Evolutionary conservation across 805 yeast species (phyloP).

Genomic region (Candida sakaeoensis): DNA sequence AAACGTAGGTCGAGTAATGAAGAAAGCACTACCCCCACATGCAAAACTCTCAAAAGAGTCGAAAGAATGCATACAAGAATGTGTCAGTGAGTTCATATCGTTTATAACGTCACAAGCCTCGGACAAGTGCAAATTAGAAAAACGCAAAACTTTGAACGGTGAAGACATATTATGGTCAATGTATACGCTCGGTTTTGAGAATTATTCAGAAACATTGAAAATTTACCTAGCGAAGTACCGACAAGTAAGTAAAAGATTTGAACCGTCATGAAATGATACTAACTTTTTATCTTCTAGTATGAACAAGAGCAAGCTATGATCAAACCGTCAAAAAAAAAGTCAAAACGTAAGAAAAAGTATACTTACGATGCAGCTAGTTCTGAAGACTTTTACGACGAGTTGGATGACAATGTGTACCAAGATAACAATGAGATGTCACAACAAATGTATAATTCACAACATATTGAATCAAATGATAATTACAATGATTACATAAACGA

Average conservation of each 20-base stretch:
- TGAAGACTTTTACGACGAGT: constrained; percentile 9
- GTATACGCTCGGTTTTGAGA: constrained; percentile 71
- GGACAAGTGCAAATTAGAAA: constrained; percentile 67
- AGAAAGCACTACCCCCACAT: constrained; percentile 63
- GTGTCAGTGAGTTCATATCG: constrained; percentile 78
- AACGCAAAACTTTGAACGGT: constrained; percentile 73
- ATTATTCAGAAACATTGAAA: constrained; percentile 72
- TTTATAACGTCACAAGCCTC: constrained; percentile 79
- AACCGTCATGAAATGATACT: constrained; percentile 6
- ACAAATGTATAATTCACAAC: background rate
- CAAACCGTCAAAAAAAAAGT: constrained; percentile 12
- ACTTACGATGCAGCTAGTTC: constrained; percentile 1
- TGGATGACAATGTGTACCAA: background rate
- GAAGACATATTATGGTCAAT: constrained; percentile 71
- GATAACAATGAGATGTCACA: background rate
- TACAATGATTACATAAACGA: constrained; percentile 6
- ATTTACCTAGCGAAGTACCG: constrained; percentile 47
- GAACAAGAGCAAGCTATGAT: constrained; percentile 16
- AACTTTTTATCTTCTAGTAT: constrained; percentile 11
- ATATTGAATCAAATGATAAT: background rate
- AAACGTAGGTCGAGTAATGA: constrained; percentile 69
- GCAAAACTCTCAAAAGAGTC: constrained; percentile 80
- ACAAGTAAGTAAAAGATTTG: constrained; percentile 10
- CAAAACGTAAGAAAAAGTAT: constrained; percentile 4
- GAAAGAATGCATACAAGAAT: constrained; percentile 76